Evolutionary conservation across 2,329 filamentous ascomycete genomes (phyloP).

Genomic region (Colletotrichum sp.): DNA sequence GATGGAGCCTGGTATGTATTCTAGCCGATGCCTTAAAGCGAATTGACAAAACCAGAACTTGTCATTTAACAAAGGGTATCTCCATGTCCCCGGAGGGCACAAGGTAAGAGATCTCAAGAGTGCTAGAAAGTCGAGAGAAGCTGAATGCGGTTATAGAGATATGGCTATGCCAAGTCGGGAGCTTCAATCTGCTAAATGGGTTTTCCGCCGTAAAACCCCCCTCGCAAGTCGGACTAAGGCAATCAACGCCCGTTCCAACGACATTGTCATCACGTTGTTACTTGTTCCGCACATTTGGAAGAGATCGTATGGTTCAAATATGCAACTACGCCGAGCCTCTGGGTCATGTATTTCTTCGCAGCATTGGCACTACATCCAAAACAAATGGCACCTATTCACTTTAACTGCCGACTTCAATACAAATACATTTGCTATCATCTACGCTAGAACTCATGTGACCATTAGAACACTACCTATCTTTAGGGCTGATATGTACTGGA

Average conservation of each 20-base stretch:
- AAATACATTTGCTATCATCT: not conserved
- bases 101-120: not conserved
- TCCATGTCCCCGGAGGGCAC: not conserved
- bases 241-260: not conserved
- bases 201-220: rapidly evolving
- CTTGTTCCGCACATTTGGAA: not conserved
- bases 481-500: not conserved
- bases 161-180: not conserved
- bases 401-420: not conserved
- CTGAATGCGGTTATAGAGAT: not conserved
- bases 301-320: not conserved
- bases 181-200: not conserved
- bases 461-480: rapidly evolving
- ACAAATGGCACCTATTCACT: not conserved
- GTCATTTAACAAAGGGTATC: not conserved
- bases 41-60: not conserved
- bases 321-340: not conserved
- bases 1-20: not conserved
- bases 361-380: not conserved
- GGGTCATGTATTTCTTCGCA: not conserved
- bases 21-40: rapidly evolving
- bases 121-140: not conserved
- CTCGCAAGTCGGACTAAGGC: not conserved
- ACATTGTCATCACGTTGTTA: not conserved
- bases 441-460: not conserved